Conservation (phyloP, 352 stramenopile species). For the Blastocystis sp. region DNA sequence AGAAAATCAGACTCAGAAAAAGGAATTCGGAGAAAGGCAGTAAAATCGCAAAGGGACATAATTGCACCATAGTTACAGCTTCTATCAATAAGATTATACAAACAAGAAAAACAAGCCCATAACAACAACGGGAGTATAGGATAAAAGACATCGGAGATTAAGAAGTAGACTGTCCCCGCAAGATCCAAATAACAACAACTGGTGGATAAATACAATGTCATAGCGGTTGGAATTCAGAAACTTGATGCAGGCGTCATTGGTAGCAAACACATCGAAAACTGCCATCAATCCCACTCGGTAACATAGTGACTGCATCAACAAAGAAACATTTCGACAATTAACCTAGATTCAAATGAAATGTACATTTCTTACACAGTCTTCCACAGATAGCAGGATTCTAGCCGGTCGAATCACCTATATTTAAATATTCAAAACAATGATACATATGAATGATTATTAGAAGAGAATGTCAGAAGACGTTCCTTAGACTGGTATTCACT, state of each 20-base stretch:
- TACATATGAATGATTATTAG: conserved; percentile 36
- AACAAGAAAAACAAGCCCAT: background rate
- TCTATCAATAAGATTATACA: background rate
- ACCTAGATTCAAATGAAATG: background rate
- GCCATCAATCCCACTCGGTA: conserved; percentile 20
- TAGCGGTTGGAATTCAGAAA: conserved; percentile 37
- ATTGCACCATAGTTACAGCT: conserved; percentile 39
- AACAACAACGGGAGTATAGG: conserved; percentile 22
- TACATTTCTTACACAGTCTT: background rate
- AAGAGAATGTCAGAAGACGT: background rate
- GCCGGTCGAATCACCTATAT: background rate
- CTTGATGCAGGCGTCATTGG: background rate
- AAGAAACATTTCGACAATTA: conserved; percentile 25
- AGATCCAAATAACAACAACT: conserved; percentile 1
- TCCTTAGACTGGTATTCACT: too few relatives aligned
- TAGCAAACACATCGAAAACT: conserved; percentile 35
- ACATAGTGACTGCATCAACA: conserved; percentile 34
- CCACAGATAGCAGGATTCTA: conserved; percentile 14
- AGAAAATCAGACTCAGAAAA: conserved; percentile 39
- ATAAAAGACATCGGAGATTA: conserved; percentile 52
- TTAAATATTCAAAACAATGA: background rate
- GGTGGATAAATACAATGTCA: conserved; percentile 56
- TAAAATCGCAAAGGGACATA: conserved; percentile 56
- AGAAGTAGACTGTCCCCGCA: conserved; percentile 18
- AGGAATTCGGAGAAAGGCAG: conserved; percentile 41